These are phyloP conservation scores for Coemansia sp. DNA, from an alignment of 192 early-diverging fungal species.

Conservation along the genomic window DNA sequence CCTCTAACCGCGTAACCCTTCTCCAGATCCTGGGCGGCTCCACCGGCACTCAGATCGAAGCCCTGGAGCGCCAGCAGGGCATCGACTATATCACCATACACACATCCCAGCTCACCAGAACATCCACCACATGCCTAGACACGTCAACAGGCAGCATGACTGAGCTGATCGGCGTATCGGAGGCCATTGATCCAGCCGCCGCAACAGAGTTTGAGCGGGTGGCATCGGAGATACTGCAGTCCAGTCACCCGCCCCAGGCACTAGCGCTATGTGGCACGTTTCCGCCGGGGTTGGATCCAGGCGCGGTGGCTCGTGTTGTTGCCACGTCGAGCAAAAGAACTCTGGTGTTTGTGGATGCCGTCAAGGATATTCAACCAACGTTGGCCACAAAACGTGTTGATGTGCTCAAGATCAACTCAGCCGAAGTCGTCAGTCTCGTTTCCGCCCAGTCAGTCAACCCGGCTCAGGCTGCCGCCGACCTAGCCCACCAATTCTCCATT, in stretches of 20 bases:
- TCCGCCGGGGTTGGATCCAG: conserved; percentile 17
- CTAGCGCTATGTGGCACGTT: conserved; percentile 38
- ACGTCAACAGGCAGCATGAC: conserved; percentile 25
- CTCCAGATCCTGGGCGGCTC: conserved; percentile 34
- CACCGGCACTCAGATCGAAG: conserved; percentile 28
- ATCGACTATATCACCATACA: conserved; percentile 19
- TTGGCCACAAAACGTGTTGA: conserved; percentile 22
- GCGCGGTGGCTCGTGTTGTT: conserved; percentile 13
- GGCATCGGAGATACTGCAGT: conserved; percentile 8
- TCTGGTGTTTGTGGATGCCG: conserved; percentile 36
- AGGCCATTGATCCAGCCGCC: neutral
- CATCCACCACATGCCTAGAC: conserved; percentile 37
- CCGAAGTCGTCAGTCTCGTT: conserved; percentile 12
- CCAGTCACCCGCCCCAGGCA: conserved; percentile 1
- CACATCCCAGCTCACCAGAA: conserved; percentile 16
- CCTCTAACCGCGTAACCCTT: conserved; percentile 13
- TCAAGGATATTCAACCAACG: conserved; percentile 25
- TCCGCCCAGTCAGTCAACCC: neutral
- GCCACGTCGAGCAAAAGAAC: conserved; percentile 6
- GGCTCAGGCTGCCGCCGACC: conserved; percentile 1
- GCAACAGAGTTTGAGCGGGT: conserved; percentile 14
- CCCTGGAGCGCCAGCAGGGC: conserved; percentile 12
- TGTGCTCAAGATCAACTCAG: conserved; percentile 35
- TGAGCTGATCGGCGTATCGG: conserved; percentile 33
- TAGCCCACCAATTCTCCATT: conserved; percentile 6